Evolutionary conservation across 169 alveolate genomes (phyloP).

Genomic region (Eimeria sp.): DNA sequence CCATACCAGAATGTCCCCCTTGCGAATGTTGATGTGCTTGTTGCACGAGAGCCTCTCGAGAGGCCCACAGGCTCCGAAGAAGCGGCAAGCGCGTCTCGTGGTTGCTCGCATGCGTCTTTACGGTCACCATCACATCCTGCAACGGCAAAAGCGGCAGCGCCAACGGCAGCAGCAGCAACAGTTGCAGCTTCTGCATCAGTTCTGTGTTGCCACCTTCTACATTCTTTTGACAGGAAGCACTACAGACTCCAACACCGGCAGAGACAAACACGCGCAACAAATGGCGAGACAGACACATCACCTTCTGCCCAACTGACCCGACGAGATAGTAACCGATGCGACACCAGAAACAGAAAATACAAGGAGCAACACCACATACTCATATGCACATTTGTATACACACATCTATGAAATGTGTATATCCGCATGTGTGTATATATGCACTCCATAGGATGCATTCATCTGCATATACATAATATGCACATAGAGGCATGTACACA

Average conservation of each 20-base stretch:
- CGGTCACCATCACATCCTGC: slow-evolving; percentile 74
- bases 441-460: background rate
- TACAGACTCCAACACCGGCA: too few relatives aligned
- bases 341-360: background rate
- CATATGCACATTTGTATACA: too few relatives aligned
- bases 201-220: too few relatives aligned
- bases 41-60: slow-evolving; percentile 19
- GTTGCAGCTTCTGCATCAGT: background rate
- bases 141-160: background rate
- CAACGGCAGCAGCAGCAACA: background rate
- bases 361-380: background rate
- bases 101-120: slow-evolving; percentile 63
- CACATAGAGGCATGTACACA: too few relatives aligned
- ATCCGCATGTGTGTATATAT: too few relatives aligned
- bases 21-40: slow-evolving; percentile 39
- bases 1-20: background rate
- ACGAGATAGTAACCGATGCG: too few relatives aligned
- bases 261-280: too few relatives aligned
- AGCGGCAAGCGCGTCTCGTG: slow-evolving; percentile 64
- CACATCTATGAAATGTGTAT: too few relatives aligned
- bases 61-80: slow-evolving; percentile 78
- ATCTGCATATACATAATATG: background rate
- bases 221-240: too few relatives aligned
- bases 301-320: too few relatives aligned
- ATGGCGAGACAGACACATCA: too few relatives aligned